Base-by-base conservation (phyloP, 2,329 filamentous ascomycete species). In the Grosmannia huntii region DNA sequence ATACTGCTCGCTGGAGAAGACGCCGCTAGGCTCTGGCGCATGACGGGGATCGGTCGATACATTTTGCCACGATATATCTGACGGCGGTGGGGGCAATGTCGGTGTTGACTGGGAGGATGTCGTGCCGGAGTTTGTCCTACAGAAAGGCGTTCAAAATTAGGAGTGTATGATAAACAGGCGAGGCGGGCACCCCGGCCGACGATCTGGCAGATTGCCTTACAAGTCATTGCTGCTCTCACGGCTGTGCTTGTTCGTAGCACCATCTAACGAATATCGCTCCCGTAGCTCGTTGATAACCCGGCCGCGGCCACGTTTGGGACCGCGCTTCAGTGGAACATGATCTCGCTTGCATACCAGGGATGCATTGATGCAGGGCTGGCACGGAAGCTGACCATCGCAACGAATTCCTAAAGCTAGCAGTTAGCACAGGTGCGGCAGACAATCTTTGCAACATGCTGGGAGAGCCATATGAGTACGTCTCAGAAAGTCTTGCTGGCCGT, bases 321-420 rank as follows among this genome's bases (percentile, higher is more conserved):
- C 82, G 63, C 83, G 79, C 68, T 83, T 84, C 68, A 82, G 79
- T 16, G 82, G 82, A 50, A 85, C 77, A 64, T 83, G 80, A 64
- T 84, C 82, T 67, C 82, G 81, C 62, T 81, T 84, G 71, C 82
- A 85, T n/a, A 72, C 75, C 60, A 85, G 74, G 27, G 78, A 76
- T 33, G 81, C 80, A 59, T 77, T 77, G 57, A 75, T 69, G 67
- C 82, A 85, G 65, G 83, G 83, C 68, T 81, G 80, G 71, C 82
- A 85, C 5, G 81, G 79, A 54, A 70, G 72, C 56, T 70, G 65
- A 56, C 73, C 73, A 64, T 76, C 73, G 63, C 74, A 76, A 55
- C 73, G 69, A 41, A 76, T 75, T 62, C 74, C 73, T 76, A 51
- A 51, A 49, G 50, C 31, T 49, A 52, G 50, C 38, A 53, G 55